phyloP scores from a whole-genome alignment of 2,329 filamentous ascomycete genomes.

The Lanzia echinophila region DNA sequence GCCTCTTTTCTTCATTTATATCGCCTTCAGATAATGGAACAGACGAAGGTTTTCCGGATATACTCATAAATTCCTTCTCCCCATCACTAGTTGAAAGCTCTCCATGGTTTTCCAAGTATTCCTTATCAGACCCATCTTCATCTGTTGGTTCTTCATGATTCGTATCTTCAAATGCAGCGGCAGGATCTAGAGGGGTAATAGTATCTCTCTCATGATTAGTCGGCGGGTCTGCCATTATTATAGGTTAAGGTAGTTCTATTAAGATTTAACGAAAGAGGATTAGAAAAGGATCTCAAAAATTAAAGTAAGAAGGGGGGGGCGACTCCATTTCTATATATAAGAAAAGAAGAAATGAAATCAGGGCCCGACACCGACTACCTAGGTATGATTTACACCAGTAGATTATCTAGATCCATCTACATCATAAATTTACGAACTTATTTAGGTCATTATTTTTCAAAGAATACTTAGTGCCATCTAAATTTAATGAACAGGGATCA shows the following conservation, averaged over 20 bases:
- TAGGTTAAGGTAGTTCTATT: background rate
- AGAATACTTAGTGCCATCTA: too few species aligned
- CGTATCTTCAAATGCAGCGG: background rate
- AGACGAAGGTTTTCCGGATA: constrained; percentile 15
- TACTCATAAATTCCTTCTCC: constrained; percentile 25
- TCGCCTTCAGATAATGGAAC: constrained; percentile 15
- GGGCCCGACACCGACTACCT: too few species aligned
- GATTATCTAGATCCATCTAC: too few species aligned
- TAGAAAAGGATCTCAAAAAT: too few species aligned
- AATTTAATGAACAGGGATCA: too few species aligned
- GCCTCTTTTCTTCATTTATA: constrained; percentile 20
- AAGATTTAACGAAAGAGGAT: too few species aligned
- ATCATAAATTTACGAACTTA: too few species aligned
- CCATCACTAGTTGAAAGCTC: constrained; percentile 6
- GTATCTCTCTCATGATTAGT: constrained; percentile 4
- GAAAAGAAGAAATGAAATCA: too few species aligned
- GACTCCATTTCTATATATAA: too few species aligned
- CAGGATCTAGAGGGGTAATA: constrained; percentile 2
- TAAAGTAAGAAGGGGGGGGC: too few species aligned
- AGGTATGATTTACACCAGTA: too few species aligned
- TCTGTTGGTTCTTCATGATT: constrained; percentile 3
- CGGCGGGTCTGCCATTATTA: constrained; percentile 2
- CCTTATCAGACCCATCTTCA: constrained; percentile 8
- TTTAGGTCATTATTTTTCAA: too few species aligned
- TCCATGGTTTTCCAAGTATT: constrained; percentile 2